Percentiles rank a stretch among this genome's conserved stretches.
phyloP scores from a whole-genome alignment of 1,284 basidiomycete species.

The Stereum hirsutum region DNA sequence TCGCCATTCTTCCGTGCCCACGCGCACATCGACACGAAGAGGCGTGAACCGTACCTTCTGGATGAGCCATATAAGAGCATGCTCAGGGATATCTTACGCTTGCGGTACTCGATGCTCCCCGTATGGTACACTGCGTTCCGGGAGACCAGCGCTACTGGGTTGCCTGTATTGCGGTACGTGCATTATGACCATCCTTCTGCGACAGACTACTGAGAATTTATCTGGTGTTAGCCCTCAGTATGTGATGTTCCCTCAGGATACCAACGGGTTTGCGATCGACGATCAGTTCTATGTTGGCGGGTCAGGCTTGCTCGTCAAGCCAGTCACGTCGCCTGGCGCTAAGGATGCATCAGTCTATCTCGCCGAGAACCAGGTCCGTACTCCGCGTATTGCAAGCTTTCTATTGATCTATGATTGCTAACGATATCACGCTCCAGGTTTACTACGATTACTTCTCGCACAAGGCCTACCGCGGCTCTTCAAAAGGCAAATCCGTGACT shows the following conservation, averaged over 20 bases:
- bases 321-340: slow-evolving; percentile 72
- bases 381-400: background rate
- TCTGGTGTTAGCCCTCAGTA: slow-evolving; percentile 75
- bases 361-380: slow-evolving; percentile 71
- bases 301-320: slow-evolving; percentile 88
- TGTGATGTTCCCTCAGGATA: slow-evolving; percentile 85
- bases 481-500: slow-evolving; percentile 57
- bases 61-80: slow-evolving; percentile 85
- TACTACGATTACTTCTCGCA: slow-evolving; percentile 93
- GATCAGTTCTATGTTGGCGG: slow-evolving; percentile 93
- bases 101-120: slow-evolving; percentile 85
- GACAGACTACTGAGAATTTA: background rate
- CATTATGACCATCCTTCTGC: background rate
- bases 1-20: slow-evolving; percentile 98
- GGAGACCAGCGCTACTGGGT: slow-evolving; percentile 72
- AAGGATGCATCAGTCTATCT: slow-evolving; percentile 77
- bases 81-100: slow-evolving; percentile 69
- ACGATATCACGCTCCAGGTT: too few species aligned
- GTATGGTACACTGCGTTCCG: slow-evolving; percentile 97
- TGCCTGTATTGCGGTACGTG: slow-evolving; percentile 70
- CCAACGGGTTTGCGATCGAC: slow-evolving; percentile 79
- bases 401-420: background rate
- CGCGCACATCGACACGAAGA: slow-evolving; percentile 97
- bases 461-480: slow-evolving; percentile 53
- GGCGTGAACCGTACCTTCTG: slow-evolving; percentile 90